A percentile compares a stretch with the other conserved stretches of the same genome.
These are phyloP conservation scores for Pisolithus microcarpus DNA, from an alignment of 768 basidiomycete genomes.

Conservation along the genomic window DNA sequence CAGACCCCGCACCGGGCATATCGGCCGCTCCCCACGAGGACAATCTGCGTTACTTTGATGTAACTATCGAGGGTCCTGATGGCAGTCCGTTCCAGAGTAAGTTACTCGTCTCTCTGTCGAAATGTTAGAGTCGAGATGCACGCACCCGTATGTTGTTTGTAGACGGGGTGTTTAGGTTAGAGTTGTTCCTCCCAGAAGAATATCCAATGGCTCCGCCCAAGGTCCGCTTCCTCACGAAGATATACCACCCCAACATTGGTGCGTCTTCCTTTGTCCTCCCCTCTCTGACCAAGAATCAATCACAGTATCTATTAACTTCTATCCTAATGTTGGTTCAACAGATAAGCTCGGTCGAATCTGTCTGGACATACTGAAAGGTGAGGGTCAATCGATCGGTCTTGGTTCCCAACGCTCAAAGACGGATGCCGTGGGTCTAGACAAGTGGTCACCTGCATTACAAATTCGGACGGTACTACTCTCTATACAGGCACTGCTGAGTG, in stretches of 20 bases:
- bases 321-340: slow-evolving; percentile 25
- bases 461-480: slow-evolving; percentile 97
- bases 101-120: slow-evolving; percentile 20
- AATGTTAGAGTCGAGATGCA: slow-evolving; percentile 3
- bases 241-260: slow-evolving; percentile 99
- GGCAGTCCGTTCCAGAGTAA: slow-evolving; percentile 87
- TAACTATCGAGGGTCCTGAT: slow-evolving; percentile 90
- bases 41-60: slow-evolving; percentile 97
- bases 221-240: slow-evolving; percentile 95
- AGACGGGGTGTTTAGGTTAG: slow-evolving; percentile 94
- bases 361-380: slow-evolving; percentile 94
- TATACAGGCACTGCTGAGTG: slow-evolving; percentile 90
- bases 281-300: background rate
- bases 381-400: slow-evolving; percentile 4
- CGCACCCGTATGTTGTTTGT: background rate
- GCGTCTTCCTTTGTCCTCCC: too few species aligned
- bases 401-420: background rate
- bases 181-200: slow-evolving; percentile 96
- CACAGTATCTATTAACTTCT: background rate
- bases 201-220: slow-evolving; percentile 99
- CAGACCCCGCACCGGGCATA: slow-evolving; percentile 96
- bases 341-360: slow-evolving; percentile 99
- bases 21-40: slow-evolving; percentile 94
- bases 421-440: too few species aligned
- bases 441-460: slow-evolving; percentile 98